A percentile compares a stretch with the other conserved stretches of the same genome.
Conservation (phyloP, 83 land plant genomes). For the Thuja plicata region DNA sequence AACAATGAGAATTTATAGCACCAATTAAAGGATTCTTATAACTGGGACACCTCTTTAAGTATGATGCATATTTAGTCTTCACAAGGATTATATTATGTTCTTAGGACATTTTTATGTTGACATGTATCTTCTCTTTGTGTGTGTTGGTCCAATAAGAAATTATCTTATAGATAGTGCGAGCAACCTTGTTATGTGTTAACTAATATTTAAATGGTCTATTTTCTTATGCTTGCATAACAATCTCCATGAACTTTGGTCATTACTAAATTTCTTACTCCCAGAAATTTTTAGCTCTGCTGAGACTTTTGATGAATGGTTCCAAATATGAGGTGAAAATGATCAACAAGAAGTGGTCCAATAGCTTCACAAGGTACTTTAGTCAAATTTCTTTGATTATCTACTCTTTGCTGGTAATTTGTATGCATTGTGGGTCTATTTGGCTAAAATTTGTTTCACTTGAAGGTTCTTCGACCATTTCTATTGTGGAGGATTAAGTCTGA, state of each 20-base stretch:
- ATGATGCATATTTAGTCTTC: background rate
- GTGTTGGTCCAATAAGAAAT: background rate
- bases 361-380: no score
- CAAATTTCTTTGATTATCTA: no score
- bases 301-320: no score
- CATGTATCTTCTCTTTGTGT: background rate
- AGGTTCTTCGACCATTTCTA: no score
- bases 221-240: slow-evolving; percentile 69
- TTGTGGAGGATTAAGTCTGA: slow-evolving; percentile 94
- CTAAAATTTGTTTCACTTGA: background rate
- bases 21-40: slow-evolving; percentile 94
- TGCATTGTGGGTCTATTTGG: background rate
- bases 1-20: slow-evolving; percentile 95
- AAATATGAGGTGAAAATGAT: no score
- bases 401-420: background rate
- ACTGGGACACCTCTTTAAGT: slow-evolving; percentile 99
- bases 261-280: slow-evolving; percentile 93
- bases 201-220: no score
- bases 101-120: background rate
- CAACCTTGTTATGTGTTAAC: background rate
- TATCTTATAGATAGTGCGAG: background rate
- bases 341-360: no score
- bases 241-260: slow-evolving; percentile 98
- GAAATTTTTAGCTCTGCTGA: slow-evolving; percentile 98
- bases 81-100: background rate